Conservation (phyloP, 495 filamentous ascomycete species). For the Penicillium cataractarum region DNA sequence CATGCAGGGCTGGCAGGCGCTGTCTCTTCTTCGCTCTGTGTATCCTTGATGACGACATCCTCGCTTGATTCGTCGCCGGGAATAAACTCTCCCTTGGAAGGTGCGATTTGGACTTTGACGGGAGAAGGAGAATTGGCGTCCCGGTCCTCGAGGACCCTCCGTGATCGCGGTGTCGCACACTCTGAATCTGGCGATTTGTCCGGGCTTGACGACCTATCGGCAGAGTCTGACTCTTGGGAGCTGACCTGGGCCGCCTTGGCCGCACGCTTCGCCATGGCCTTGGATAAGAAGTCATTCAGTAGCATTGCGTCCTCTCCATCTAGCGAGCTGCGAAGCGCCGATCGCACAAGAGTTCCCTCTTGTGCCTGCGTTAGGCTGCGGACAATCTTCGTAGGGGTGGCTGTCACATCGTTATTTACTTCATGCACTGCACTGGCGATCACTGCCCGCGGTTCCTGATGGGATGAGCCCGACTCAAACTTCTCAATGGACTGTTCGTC, state of each 20-base stretch:
- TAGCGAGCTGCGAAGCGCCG: slow-evolving; percentile 48
- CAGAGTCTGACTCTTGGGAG: slow-evolving; percentile 26
- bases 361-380: slow-evolving; percentile 37
- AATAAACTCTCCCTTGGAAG: slow-evolving; percentile 30
- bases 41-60: slow-evolving; percentile 23
- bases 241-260: slow-evolving; percentile 46
- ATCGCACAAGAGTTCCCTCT: slow-evolving; percentile 44
- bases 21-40: slow-evolving; percentile 28
- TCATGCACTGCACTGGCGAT: slow-evolving; percentile 10
- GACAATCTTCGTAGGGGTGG: slow-evolving; percentile 22
- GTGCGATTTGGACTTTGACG: slow-evolving; percentile 41
- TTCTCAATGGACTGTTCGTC: slow-evolving; percentile 21
- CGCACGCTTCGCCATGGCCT: slow-evolving; percentile 61
- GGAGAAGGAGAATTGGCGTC: slow-evolving; percentile 60
- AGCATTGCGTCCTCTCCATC: slow-evolving; percentile 61
- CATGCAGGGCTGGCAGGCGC: slow-evolving; percentile 33
- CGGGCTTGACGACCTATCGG: slow-evolving; percentile 22
- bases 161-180: slow-evolving; percentile 44
- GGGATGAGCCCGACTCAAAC: slow-evolving; percentile 8
- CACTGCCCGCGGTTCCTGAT: slow-evolving; percentile 8
- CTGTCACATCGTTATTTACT: slow-evolving; percentile 5
- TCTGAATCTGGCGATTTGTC: slow-evolving; percentile 30
- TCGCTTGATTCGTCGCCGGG: slow-evolving; percentile 20
- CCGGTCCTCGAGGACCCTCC: slow-evolving; percentile 54
- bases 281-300: slow-evolving; percentile 63